A percentile compares a stretch with the other conserved stretches of the same genome.
Evolutionary conservation across 495 filamentous ascomycete species (phyloP).

Genomic region (Neurospora sp.): DNA sequence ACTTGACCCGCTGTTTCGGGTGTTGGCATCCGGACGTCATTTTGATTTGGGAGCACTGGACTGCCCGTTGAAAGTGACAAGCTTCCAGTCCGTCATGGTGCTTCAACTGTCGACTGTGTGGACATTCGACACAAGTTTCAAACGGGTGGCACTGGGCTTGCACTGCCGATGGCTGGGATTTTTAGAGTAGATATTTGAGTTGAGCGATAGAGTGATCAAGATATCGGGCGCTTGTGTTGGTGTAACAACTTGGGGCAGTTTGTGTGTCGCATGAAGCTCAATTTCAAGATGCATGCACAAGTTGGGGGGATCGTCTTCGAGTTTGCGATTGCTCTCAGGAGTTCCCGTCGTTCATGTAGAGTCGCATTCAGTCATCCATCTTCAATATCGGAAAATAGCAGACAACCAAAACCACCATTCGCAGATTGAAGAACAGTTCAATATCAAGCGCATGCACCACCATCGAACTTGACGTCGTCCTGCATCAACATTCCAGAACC

Average conservation of each 20-base stretch:
- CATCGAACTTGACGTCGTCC: not conserved
- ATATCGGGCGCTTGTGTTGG: not conserved
- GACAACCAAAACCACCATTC: not conserved
- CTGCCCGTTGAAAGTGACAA: not conserved
- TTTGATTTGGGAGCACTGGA: not conserved
- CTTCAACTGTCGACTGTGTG: not conserved
- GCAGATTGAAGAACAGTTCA: not conserved
- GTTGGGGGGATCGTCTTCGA: not conserved
- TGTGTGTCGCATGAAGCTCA: not conserved
- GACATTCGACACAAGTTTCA: not conserved
- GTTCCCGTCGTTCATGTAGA: not conserved
- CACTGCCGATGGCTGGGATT: not conserved
- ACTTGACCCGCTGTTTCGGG: not conserved
- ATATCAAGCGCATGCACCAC: not conserved
- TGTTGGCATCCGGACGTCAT: not conserved
- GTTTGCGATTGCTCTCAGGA: not conserved
- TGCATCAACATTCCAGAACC: not conserved
- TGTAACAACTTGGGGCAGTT: not conserved
- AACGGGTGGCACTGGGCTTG: not conserved
- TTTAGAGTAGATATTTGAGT: no score
- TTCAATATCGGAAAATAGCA: not conserved
- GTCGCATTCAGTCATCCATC: not conserved
- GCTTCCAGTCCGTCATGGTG: not conserved
- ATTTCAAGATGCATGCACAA: not conserved
- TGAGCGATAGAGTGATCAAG: not conserved